phyloP scores from a whole-genome alignment of 768 basidiomycete species.

The Thelephora aurantiotincta region DNA sequence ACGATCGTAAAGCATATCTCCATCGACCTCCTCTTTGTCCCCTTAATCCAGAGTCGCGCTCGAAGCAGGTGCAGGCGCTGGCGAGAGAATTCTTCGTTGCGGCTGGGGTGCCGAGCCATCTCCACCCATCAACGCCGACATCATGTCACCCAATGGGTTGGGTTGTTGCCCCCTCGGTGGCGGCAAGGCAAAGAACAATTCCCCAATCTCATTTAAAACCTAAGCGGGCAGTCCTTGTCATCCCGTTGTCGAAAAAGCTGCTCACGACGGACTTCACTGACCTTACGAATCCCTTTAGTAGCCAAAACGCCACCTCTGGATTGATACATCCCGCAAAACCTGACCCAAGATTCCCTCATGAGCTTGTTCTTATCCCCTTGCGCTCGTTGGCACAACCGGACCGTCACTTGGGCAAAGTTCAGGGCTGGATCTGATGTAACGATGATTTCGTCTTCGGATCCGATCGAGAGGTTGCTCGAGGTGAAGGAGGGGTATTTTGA shows the following conservation, averaged over 20 bases:
- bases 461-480: constrained; percentile 14
- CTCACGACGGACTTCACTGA: constrained; percentile 20
- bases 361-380: constrained; percentile 67
- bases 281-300: constrained; percentile 47
- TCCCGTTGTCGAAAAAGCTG: not conserved
- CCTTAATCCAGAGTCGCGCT: constrained; percentile 30
- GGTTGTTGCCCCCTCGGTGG: constrained; percentile 54
- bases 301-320: constrained; percentile 51
- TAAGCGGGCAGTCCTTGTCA: constrained; percentile 15
- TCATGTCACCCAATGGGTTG: constrained; percentile 80
- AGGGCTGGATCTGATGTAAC: constrained; percentile 64
- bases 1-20: not conserved
- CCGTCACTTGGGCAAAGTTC: constrained; percentile 85
- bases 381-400: constrained; percentile 78
- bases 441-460: constrained; percentile 41
- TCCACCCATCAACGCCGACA: constrained; percentile 82
- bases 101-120: constrained; percentile 23
- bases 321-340: constrained; percentile 75
- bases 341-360: constrained; percentile 72
- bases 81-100: constrained; percentile 30
- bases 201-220: constrained; percentile 55
- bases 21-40: not conserved
- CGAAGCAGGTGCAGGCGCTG: constrained; percentile 19
- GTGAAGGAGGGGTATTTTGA: constrained; percentile 26
- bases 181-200: constrained; percentile 78